Base-by-base conservation (phyloP, 768 basidiomycete species). In the Lactarius hatsudake region DNA sequence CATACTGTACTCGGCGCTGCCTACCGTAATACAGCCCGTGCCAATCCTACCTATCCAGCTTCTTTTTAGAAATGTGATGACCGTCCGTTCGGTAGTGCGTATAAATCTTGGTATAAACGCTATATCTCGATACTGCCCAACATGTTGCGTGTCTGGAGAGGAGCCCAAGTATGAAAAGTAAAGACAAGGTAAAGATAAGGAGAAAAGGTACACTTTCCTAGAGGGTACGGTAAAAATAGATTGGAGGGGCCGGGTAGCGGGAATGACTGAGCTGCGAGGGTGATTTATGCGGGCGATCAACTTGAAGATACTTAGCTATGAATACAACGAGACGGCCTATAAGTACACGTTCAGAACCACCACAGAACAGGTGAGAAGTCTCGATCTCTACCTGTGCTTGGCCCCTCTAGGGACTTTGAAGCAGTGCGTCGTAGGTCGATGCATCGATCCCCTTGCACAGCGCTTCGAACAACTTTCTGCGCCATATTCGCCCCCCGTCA, bases 381-480 rank as follows among this genome's bases (percentile, higher is more conserved):
- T 26, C 13, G 23, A 26, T 13, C 48, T 51, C 48, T 26, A 51
- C 4, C 42, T 30, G 43, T 9, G 13, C 17, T 51, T 59, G 7
- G 36, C 15, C 12, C 32, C 34, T 45, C 26, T 20, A 26, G 10
- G 40, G 38, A 10, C 3, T 53, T 1, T 40, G 60, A 2, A 71
- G 60, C 6, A 59, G 64, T 20, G 66, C 51, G 15, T 83, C 81
- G 68, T 83, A 81, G 6, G 80, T 74, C 10, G 77, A 72, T 5
- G 78, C 75, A 38, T 82, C 80, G 18, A 85, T 73, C 8, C 81
- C 76, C 62, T 79, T 78, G 67, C 79, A 81, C 8, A 83, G 73
- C 10, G 82, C 81, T 68, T 85, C 83, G 62, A 84, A 84, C 56
- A 84, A 74, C 60, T 80, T 81, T 13, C 81, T 1, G 83, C 83